These are phyloP conservation scores for Silene conica DNA, from an alignment of 148 eudicot genomes.

Conservation along the genomic window DNA sequence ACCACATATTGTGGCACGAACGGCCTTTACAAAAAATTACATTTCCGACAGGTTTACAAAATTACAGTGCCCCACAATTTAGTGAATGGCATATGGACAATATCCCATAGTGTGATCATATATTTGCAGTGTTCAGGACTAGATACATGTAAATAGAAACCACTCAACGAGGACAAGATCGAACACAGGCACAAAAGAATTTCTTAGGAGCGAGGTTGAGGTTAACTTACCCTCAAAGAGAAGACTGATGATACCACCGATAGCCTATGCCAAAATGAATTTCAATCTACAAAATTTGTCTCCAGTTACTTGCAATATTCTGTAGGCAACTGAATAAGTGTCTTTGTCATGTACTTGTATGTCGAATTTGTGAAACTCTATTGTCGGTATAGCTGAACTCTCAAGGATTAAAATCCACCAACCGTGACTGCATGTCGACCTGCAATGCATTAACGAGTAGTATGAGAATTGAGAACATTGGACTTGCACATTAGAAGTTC, in stretches of 20 bases:
- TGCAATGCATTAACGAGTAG: conserved; percentile 11
- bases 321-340: neutral
- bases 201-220: neutral
- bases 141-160: conserved; percentile 12
- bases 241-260: conserved; percentile 11
- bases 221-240: neutral
- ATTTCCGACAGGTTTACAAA: neutral
- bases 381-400: conserved; percentile 12
- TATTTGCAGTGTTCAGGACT: neutral
- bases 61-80: neutral
- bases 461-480: conserved; percentile 5
- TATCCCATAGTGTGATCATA: neutral
- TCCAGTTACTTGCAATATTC: neutral
- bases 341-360: conserved; percentile 12
- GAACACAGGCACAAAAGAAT: neutral
- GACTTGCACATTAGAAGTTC: neutral
- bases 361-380: conserved; percentile 13
- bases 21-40: neutral
- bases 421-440: conserved; percentile 7
- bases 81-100: neutral
- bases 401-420: neutral
- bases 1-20: neutral
- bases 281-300: conserved; percentile 10
- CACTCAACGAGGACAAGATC: too few relatives aligned
- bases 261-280: neutral